A percentile compares a stretch with the other conserved stretches of the same genome.
These are phyloP conservation scores for Pyrrhoderma noxium DNA, from an alignment of 1,284 basidiomycete genomes.

Conservation along the genomic window DNA sequence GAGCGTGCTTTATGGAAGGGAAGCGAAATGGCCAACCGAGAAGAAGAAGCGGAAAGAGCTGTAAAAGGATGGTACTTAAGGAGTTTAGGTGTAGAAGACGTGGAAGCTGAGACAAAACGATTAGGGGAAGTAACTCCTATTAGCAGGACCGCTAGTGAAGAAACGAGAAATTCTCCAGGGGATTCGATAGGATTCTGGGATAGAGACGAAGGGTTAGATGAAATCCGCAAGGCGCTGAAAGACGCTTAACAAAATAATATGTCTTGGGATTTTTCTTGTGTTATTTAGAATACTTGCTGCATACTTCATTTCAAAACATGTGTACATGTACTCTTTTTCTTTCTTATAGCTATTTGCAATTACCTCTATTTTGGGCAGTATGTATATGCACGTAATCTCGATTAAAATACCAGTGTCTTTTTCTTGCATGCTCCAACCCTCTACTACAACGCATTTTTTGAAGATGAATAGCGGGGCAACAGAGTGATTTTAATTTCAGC, in stretches of 20 bases:
- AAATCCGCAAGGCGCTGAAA: constrained; percentile 56
- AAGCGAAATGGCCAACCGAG: constrained; percentile 53
- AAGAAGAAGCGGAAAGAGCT: constrained; percentile 48
- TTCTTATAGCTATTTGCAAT: no score
- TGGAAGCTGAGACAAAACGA: constrained; percentile 21
- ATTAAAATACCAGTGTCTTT: no score
- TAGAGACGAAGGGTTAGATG: constrained; percentile 58
- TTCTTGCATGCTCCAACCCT: no score
- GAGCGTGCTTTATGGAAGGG: constrained; percentile 71
- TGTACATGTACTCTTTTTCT: no score
- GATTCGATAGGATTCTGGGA: constrained; percentile 47
- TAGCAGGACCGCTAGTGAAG: constrained; percentile 20
- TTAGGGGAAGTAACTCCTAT: constrained; percentile 21
- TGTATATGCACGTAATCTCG: no score
- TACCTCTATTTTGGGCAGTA: no score
- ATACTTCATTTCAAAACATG: no score
- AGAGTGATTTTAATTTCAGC: no score
- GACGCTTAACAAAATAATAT: constrained; percentile 35
- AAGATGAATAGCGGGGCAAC: no score
- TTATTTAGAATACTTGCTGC: no score
- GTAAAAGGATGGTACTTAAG: constrained; percentile 60
- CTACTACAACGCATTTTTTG: no score
- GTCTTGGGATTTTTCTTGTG: no score
- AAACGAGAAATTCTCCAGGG: not conserved
- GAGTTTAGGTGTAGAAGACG: constrained; percentile 29